phyloP scores from a whole-genome alignment of 345 rosid species.

The Eucalyptus curtisii region DNA sequence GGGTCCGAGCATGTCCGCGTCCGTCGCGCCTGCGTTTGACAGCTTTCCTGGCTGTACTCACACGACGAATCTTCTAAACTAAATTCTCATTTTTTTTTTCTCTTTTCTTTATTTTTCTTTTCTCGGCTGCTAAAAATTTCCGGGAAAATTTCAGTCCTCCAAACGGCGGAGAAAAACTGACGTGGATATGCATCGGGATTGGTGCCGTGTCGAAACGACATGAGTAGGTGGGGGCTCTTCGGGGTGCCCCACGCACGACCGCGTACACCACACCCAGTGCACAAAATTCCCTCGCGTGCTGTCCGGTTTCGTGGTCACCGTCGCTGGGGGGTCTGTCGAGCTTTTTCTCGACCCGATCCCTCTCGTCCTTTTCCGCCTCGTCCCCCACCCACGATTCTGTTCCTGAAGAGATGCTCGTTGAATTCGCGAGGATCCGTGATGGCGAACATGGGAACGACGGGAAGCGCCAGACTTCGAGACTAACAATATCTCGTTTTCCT shows the following conservation, averaged over 20 bases:
- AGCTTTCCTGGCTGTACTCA: background rate
- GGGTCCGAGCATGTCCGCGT: background rate
- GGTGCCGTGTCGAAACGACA: background rate
- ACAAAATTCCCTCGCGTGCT: background rate
- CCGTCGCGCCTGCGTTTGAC: background rate
- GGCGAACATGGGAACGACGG: background rate
- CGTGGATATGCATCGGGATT: background rate
- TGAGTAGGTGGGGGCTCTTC: background rate
- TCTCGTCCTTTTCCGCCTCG: background rate
- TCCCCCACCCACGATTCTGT: background rate
- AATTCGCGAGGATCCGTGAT: background rate
- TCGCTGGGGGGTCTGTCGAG: background rate
- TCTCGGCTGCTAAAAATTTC: background rate
- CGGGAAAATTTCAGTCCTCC: background rate
- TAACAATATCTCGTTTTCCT: background rate
- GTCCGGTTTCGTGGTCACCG: background rate
- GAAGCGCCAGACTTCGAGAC: background rate
- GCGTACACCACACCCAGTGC: background rate
- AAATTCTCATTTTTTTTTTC: background rate
- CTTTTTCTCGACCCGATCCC: background rate
- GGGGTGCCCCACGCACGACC: background rate
- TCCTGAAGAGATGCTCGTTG: background rate
- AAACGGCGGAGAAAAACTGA: background rate
- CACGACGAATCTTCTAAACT: background rate
- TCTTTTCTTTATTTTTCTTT: background rate